Evolutionary conservation across 2,329 filamentous ascomycete genomes (phyloP).

Genomic region (Talaromyces sp.): DNA sequence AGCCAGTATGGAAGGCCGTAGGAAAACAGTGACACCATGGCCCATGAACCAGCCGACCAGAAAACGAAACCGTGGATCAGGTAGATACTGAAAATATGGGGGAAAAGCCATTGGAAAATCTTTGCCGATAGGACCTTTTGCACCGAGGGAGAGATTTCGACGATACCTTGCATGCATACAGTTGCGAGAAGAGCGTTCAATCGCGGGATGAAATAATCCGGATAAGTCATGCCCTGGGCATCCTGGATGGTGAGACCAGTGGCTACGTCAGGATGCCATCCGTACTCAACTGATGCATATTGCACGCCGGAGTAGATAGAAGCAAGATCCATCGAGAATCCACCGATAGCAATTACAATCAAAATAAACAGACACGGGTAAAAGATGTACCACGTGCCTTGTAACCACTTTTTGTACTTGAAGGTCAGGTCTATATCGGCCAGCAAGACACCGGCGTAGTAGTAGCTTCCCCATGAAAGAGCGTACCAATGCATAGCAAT

Average conservation of each 20-base stretch:
- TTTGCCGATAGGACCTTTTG: slow-evolving; percentile 39
- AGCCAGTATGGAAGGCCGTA: slow-evolving; percentile 20
- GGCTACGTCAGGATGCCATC: slow-evolving; percentile 37
- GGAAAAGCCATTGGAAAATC: slow-evolving; percentile 38
- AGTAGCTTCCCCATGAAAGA: slow-evolving; percentile 41
- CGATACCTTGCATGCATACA: slow-evolving; percentile 26
- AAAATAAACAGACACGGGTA: slow-evolving; percentile 31
- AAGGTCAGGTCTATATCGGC: slow-evolving; percentile 44
- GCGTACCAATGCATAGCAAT: slow-evolving; percentile 44
- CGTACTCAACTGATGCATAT: slow-evolving; percentile 35
- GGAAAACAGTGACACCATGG: slow-evolving; percentile 14
- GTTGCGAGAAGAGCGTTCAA: slow-evolving; percentile 40
- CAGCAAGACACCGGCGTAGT: slow-evolving; percentile 41
- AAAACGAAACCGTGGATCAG: slow-evolving; percentile 39
- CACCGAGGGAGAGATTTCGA: slow-evolving; percentile 30
- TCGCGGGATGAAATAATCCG: slow-evolving; percentile 39
- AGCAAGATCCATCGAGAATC: slow-evolving; percentile 32
- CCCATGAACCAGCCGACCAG: slow-evolving; percentile 22
- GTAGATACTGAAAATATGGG: slow-evolving; percentile 47
- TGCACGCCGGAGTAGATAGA: slow-evolving; percentile 32
- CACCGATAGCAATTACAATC: slow-evolving; percentile 21
- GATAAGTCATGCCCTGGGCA: slow-evolving; percentile 32
- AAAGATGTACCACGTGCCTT: slow-evolving; percentile 27
- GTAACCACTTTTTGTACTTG: slow-evolving; percentile 36
- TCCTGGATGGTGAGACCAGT: slow-evolving; percentile 33